Conservation (phyloP, 2,329 filamentous ascomycete genomes). For the Penicillium italicum region DNA sequence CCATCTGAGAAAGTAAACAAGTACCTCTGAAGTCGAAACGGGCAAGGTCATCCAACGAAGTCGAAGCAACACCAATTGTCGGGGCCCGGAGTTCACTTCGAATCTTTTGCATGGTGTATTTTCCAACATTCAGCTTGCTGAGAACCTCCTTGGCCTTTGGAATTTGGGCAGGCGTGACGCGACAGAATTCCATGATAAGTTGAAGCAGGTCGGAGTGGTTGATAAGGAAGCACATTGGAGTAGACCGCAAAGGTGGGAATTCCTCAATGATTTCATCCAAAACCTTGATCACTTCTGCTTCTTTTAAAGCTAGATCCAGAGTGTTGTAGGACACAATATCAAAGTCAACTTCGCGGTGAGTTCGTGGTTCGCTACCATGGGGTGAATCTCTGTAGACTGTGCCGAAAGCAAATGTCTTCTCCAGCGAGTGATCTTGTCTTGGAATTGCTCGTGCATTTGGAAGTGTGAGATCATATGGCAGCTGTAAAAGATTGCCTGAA, state of each 20-base stretch:
- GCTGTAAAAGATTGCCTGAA: conserved; percentile 80
- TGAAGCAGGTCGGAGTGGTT: conserved; percentile 85
- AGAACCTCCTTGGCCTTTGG: conserved; percentile 74
- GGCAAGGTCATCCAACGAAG: conserved; percentile 83
- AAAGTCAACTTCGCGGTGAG: conserved; percentile 88
- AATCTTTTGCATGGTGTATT: conserved; percentile 78
- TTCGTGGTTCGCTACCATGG: conserved; percentile 74
- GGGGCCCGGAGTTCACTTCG: conserved; percentile 77
- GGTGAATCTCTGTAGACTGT: conserved; percentile 77
- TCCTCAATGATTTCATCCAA: conserved; percentile 82
- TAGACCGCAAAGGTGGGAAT: conserved; percentile 69
- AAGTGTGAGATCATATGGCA: conserved; percentile 91
- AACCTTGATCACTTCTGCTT: conserved; percentile 91
- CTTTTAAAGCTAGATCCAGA: conserved; percentile 78
- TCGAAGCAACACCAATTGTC: conserved; percentile 76
- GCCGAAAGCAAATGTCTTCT: conserved; percentile 82
- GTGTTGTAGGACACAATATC: conserved; percentile 86
- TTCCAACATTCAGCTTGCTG: conserved; percentile 79
- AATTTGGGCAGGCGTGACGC: conserved; percentile 66
- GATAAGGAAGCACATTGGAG: conserved; percentile 81
- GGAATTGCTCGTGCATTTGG: conserved; percentile 83
- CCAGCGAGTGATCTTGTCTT: conserved; percentile 58
- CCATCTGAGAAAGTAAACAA: conserved; percentile 42
- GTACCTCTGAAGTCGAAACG: conserved; percentile 84
- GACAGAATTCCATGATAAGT: conserved; percentile 84